Base-by-base conservation (phyloP, 176 grass and related monocot genomes). In the Phyllostachys edulis region DNA sequence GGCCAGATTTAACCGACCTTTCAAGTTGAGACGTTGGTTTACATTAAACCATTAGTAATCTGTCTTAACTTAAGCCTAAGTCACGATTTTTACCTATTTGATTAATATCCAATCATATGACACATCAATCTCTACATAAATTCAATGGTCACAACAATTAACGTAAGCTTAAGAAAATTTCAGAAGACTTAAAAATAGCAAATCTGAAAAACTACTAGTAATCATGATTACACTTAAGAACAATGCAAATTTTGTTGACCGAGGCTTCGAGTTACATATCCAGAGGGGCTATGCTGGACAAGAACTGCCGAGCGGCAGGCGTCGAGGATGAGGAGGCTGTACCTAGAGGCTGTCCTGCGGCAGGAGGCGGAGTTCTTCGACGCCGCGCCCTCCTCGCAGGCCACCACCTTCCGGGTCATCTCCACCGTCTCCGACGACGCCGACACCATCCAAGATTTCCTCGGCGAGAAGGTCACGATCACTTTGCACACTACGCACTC, bases 401-500 rank as follows among this genome's bases (percentile, higher is more conserved):
- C 76, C 69, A 89, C 87, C 63, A 81, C 87, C 32, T 89, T 85
- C 70, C 62, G 77, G 1, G 82, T 93, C 85, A 82, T 93, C 51
- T 85, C 91, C 88, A 88, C 88, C 73, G 80, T 93, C 81, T 88
- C 88, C 85, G 75, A 84, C 84, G 88, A 93, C 67, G 88, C 85
- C 78, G 88, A 90, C 82, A 46, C 86, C 21, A 84, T 93, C 72
- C 88, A 93, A 24, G 88, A 90, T 29, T 84, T 85, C 82, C 71
- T 93, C 78, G 76, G 78, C 78, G 91, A 93, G 84, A 92, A 92
- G 86, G 90, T 91, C 7, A 6, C 5, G 15, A 5, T 34, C 51
- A 15, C 66, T 10, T 24, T 50, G 76, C 57, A 45, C 7, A 15
- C 57, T 7, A 55, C 52, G 21, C 52, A 20, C 52, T 3, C 18